A percentile compares a stretch with the other conserved stretches of the same genome.
Evolutionary conservation across 2,329 filamentous ascomycete species (phyloP).

Genomic region (Alternaria panax): DNA sequence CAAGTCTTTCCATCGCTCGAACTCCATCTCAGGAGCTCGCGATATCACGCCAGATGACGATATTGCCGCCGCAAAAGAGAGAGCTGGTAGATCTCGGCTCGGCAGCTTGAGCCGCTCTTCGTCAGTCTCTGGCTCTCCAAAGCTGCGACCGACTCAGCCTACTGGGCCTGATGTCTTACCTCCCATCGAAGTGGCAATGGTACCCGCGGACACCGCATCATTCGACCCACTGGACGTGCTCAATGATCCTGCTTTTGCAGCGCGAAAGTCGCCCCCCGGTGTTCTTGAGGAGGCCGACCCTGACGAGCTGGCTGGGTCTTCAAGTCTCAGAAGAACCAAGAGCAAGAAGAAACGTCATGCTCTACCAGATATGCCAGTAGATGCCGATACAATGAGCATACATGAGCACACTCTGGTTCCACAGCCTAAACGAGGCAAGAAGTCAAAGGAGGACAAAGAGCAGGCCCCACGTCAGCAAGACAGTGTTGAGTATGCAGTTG

Average conservation of each 20-base stretch:
- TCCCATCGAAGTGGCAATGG: conserved; percentile 44
- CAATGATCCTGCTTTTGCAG: conserved; percentile 48
- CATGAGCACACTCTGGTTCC: conserved; percentile 11
- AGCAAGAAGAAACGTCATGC: conserved; percentile 51
- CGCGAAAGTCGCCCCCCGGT: conserved; percentile 41
- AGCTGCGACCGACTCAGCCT: conserved; percentile 24
- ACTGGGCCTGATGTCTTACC: conserved; percentile 37
- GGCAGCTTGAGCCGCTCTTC: conserved; percentile 39
- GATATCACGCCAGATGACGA: conserved; percentile 46
- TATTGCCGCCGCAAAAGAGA: conserved; percentile 37
- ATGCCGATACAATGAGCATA: neutral
- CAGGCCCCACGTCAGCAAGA: conserved; percentile 35
- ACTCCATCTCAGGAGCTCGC: conserved; percentile 32
- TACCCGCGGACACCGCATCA: conserved; percentile 43
- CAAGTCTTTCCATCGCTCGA: conserved; percentile 44
- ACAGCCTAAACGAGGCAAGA: conserved; percentile 37
- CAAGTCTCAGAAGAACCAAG: conserved; percentile 57
- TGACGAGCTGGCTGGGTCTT: conserved; percentile 45
- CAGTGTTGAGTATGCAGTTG: conserved; percentile 37
- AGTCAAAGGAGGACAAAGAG: conserved; percentile 42
- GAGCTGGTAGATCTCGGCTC: conserved; percentile 42
- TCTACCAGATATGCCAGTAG: conserved; percentile 15
- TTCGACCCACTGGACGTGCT: conserved; percentile 49
- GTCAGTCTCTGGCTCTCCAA: conserved; percentile 39
- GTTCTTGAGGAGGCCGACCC: conserved; percentile 47